Conservation (phyloP, 495 filamentous ascomycete genomes). For the Margaritispora aquatica region DNA sequence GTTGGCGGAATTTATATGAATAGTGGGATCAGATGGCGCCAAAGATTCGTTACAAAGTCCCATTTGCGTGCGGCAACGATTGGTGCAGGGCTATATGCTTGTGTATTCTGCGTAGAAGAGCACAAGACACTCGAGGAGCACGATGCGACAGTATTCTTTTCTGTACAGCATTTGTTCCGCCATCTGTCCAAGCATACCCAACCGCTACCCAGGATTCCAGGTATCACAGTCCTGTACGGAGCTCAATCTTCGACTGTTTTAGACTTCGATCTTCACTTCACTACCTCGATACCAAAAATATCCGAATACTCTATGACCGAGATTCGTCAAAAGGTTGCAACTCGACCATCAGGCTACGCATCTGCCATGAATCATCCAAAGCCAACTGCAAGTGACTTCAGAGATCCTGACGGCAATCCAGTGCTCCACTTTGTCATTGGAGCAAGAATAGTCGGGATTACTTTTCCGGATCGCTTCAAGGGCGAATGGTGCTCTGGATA, state of each 20-base stretch:
- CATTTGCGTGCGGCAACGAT: constrained; percentile 15
- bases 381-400: constrained; percentile 22
- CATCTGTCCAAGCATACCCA: constrained; percentile 21
- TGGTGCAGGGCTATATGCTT: constrained; percentile 17
- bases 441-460: constrained; percentile 36
- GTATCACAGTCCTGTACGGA: constrained; percentile 34
- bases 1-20: constrained; percentile 21
- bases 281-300: constrained; percentile 20
- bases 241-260: constrained; percentile 17
- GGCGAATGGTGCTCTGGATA: constrained; percentile 39
- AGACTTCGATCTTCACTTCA: constrained; percentile 41
- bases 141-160: constrained; percentile 27
- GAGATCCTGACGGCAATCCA: constrained; percentile 30
- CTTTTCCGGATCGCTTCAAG: constrained; percentile 38
- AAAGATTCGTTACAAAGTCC: constrained; percentile 22
- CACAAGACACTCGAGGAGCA: constrained; percentile 22
- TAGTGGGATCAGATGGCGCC: constrained; percentile 18
- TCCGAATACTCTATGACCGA: constrained; percentile 25
- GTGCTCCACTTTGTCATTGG: constrained; percentile 36
- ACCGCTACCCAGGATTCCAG: constrained; percentile 31
- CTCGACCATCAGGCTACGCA: constrained; percentile 29
- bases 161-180: constrained; percentile 17
- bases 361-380: constrained; percentile 29
- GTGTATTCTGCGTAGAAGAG: constrained; percentile 23
- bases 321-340: constrained; percentile 25